Percentiles rank a stretch among this genome's conserved stretches.
phyloP scores from a whole-genome alignment of 1,284 basidiomycete species.

The Pterulicium gracile region DNA sequence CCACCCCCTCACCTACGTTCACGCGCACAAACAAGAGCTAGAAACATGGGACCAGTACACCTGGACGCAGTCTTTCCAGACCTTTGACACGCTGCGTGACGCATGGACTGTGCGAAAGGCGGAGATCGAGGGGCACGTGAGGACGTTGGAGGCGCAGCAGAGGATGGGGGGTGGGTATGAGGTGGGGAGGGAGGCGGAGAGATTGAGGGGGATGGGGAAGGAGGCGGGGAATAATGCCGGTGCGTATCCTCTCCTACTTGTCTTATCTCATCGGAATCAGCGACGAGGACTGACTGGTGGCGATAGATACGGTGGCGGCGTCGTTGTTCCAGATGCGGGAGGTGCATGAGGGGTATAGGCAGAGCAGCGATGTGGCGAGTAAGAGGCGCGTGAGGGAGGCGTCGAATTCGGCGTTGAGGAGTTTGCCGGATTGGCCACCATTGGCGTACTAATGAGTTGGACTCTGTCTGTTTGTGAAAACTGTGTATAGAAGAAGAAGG shows the following conservation, averaged over 20 bases:
- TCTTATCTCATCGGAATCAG: constrained; percentile 8
- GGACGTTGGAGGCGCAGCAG: constrained; percentile 30
- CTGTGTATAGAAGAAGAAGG: too few relatives aligned
- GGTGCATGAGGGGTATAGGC: neutral
- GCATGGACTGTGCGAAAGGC: constrained; percentile 39
- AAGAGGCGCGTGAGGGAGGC: neutral
- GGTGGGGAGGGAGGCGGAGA: neutral
- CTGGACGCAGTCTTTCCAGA: constrained; percentile 45
- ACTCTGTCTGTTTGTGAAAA: too few relatives aligned
- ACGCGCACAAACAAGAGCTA: constrained; percentile 38
- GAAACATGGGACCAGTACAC: constrained; percentile 46
- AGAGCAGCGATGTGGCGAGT: neutral
- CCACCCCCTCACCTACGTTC: constrained; percentile 48
- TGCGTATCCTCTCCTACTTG: neutral
- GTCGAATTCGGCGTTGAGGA: neutral
- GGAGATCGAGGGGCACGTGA: constrained; percentile 30
- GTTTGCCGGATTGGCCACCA: neutral
- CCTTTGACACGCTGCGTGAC: constrained; percentile 40
- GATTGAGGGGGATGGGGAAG: neutral
- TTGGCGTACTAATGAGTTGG: too few relatives aligned
- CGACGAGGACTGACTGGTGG: constrained; percentile 16
- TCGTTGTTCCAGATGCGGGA: neutral
- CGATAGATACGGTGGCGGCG: constrained; percentile 10
- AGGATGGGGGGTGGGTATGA: constrained; percentile 24
- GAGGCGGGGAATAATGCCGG: neutral